A percentile compares a stretch with the other conserved stretches of the same genome.
Conservation (phyloP, 129 eudicot species). For the Arctium lappa region DNA sequence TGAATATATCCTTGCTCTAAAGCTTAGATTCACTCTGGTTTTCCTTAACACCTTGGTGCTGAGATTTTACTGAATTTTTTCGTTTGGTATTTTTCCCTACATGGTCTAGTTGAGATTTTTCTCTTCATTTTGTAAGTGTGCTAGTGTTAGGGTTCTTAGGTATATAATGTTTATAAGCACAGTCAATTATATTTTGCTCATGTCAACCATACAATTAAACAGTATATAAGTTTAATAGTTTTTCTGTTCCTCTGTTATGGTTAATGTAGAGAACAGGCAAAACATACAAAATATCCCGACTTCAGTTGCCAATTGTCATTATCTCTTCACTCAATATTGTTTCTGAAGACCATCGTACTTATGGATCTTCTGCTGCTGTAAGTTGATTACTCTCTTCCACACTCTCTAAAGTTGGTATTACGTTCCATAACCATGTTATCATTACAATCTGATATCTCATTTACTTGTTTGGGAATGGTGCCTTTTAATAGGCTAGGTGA, state of each 20-base stretch:
- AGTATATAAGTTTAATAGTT: constrained; percentile 14
- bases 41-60: background rate
- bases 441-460: background rate
- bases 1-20: background rate
- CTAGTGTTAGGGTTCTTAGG: background rate
- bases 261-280: constrained; percentile 74
- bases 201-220: background rate
- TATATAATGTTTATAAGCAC: background rate
- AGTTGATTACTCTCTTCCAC: constrained; percentile 30
- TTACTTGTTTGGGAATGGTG: constrained; percentile 11
- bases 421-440: background rate
- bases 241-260: constrained; percentile 11
- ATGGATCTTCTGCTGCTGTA: constrained; percentile 86
- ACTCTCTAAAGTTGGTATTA: background rate
- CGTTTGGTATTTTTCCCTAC: background rate
- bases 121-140: background rate
- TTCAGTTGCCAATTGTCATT: constrained; percentile 77
- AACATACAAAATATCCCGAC: constrained; percentile 71
- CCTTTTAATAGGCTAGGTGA: constrained; percentile 8
- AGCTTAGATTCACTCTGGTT: background rate
- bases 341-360: constrained; percentile 96
- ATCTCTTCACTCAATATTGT: constrained; percentile 61
- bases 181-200: background rate
- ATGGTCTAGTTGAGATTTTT: background rate
- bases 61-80: background rate